Base-by-base conservation (phyloP, 2,329 filamentous ascomycete species). In the Alternaria alternata region DNA sequence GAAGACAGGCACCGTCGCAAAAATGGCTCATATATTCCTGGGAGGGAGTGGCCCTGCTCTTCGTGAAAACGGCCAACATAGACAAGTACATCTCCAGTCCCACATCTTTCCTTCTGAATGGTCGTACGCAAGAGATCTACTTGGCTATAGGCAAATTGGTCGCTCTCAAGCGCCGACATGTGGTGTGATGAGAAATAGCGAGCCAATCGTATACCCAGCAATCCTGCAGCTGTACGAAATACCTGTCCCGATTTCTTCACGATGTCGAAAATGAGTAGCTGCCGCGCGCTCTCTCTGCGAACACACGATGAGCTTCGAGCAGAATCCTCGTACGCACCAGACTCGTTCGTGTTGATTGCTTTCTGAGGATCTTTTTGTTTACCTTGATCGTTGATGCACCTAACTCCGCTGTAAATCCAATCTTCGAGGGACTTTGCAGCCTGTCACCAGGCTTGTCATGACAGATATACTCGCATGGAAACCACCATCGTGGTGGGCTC, bases 401-500 rank as follows among this genome's bases (percentile, higher is more conserved):
- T 30, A 1, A 11, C 16, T 5, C 11, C 43, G 8, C 16, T 46
- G 43, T 12, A 4, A 30, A 8, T 20, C 14, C 46, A 34, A 22
- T 48, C 14, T 34, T 22, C 46, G 4, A 14, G 11, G 14, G 20
- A 16, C 14, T 16, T 48, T 28, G 46, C 18, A 24, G 30, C 8
- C 2, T 34, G 18, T 22, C 46, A 12, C 16, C 18, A 34, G 30
- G 7, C 18, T 34, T 12, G 18, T 7, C 18, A 48, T 48, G 46
- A 34, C 46, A 48, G 46, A 48, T 4, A 34, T 48, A 22, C 28
- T 48, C 20, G 18, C 39, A 22, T 60, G 46, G 57, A 26, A 20
- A 18, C 18, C 57, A 39, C 57, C 57, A 32, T 44, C 41, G 5
- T 60, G 44, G 52, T 60, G 57, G 57, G 18, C 7, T 16, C 26